Percentiles rank a stretch among this genome's conserved stretches.
phyloP scores from a whole-genome alignment of 331 rosid species.

The Quercus lobata region DNA sequence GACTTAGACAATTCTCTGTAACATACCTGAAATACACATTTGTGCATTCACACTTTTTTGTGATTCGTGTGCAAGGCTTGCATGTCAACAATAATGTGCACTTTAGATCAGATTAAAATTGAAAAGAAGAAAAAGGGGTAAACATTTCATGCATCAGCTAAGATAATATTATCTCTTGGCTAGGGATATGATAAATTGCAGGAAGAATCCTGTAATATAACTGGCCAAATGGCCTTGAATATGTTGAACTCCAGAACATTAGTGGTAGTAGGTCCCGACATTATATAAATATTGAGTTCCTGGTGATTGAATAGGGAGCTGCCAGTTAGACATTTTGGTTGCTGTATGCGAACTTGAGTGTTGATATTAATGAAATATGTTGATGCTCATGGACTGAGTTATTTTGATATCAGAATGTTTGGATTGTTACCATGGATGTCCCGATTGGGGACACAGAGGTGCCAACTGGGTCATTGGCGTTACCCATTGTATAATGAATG shows the following conservation, averaged over 20 bases:
- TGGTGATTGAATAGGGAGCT: not conserved
- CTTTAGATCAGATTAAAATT: not conserved
- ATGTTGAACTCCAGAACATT: not conserved
- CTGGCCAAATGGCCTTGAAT: not conserved
- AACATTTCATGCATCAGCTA: not conserved
- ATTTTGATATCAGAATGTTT: no score
- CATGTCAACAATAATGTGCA: not conserved
- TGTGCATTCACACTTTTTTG: not conserved
- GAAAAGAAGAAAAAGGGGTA: not conserved
- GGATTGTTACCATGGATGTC: no score
- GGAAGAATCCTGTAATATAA: not conserved
- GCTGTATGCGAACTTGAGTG: no score
- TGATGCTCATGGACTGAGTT: no score
- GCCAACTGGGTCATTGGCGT: no score
- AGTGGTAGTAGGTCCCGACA: not conserved
- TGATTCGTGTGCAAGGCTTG: not conserved
- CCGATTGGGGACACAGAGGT: no score
- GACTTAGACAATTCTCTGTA: not conserved
- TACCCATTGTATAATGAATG: no score
- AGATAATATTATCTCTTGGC: not conserved
- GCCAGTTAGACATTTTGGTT: no score
- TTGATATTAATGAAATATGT: no score
- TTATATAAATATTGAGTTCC: not conserved
- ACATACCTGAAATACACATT: not conserved
- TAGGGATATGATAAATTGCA: not conserved